phyloP scores from a whole-genome alignment of 2,329 filamentous ascomycete genomes.

The Cordyceps javanica region DNA sequence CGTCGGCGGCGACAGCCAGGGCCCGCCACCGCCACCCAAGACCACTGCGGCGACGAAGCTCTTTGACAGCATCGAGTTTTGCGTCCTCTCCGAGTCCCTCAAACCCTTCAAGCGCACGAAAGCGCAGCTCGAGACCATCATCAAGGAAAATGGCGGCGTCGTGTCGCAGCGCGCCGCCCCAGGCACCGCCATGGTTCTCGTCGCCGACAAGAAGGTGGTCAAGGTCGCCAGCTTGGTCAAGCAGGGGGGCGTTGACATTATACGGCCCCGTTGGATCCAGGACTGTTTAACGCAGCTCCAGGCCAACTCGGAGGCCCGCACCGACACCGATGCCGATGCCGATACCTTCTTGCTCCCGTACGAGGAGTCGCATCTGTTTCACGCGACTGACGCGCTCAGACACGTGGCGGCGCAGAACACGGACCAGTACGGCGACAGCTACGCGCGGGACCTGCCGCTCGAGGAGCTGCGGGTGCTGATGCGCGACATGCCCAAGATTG shows the following conservation, averaged over 20 bases:
- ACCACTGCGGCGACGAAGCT: constrained; percentile 52
- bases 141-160: constrained; percentile 77
- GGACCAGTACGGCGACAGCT: constrained; percentile 80
- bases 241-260: constrained; percentile 60
- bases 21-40: constrained; percentile 39
- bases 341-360: constrained; percentile 58
- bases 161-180: constrained; percentile 68
- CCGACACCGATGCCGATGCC: constrained; percentile 16
- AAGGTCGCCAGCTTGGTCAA: constrained; percentile 82
- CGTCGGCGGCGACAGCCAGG: constrained; percentile 48
- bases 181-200: constrained; percentile 56
- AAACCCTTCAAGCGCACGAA: constrained; percentile 70
- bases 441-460: constrained; percentile 59
- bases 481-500: constrained; percentile 43
- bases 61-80: constrained; percentile 75
- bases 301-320: too few species aligned
- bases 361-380: constrained; percentile 63
- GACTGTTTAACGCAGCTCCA: constrained; percentile 63
- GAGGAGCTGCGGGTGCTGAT: constrained; percentile 56
- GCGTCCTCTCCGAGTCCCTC: constrained; percentile 70
- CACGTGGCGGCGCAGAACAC: constrained; percentile 54
- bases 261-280: constrained; percentile 75
- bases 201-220: constrained; percentile 75
- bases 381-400: constrained; percentile 51
- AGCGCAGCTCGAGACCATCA: constrained; percentile 67